Percentiles rank a stretch among this genome's conserved stretches.
Evolutionary conservation across 768 basidiomycete species (phyloP).

Genomic region (Tylopilus subfusipes): DNA sequence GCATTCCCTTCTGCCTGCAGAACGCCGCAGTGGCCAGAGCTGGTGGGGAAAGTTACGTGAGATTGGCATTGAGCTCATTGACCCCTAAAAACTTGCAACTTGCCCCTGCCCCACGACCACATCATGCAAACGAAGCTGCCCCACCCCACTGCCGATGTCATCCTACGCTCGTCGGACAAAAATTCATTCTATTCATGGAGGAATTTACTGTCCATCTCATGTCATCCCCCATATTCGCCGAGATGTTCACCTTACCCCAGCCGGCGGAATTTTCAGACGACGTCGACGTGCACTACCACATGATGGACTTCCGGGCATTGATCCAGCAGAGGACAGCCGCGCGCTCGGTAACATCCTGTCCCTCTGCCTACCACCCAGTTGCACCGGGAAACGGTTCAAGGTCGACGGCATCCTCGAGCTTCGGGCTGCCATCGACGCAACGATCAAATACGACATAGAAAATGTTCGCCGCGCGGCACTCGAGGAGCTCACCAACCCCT

Average conservation of each 20-base stretch:
- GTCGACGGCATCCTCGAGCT: neutral
- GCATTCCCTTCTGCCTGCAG: neutral
- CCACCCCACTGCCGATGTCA: slow-evolving; percentile 8
- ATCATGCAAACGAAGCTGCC: slow-evolving; percentile 10
- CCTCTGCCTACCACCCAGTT: slow-evolving; percentile 7
- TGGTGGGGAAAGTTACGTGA: too few species aligned
- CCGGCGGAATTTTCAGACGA: neutral
- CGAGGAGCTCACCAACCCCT: neutral
- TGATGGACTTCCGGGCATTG: slow-evolving; percentile 2
- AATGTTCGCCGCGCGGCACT: neutral
- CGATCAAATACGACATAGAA: slow-evolving; percentile 19
- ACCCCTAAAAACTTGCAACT: neutral
- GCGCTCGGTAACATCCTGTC: slow-evolving; percentile 6
- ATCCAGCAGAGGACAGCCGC: slow-evolving; percentile 11
- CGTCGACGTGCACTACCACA: neutral
- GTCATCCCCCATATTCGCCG: slow-evolving; percentile 11
- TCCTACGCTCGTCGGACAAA: slow-evolving; percentile 15
- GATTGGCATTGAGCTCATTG: too few species aligned
- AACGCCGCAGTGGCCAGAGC: too few species aligned
- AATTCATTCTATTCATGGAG: slow-evolving; percentile 8
- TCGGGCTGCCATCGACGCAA: slow-evolving; percentile 3
- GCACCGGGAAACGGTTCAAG: neutral
- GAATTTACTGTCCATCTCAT: slow-evolving; percentile 3
- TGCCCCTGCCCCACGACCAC: neutral
- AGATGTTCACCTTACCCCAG: slow-evolving; percentile 16